phyloP scores from a whole-genome alignment of 768 basidiomycete genomes.

The Kwoniella dendrophila region DNA sequence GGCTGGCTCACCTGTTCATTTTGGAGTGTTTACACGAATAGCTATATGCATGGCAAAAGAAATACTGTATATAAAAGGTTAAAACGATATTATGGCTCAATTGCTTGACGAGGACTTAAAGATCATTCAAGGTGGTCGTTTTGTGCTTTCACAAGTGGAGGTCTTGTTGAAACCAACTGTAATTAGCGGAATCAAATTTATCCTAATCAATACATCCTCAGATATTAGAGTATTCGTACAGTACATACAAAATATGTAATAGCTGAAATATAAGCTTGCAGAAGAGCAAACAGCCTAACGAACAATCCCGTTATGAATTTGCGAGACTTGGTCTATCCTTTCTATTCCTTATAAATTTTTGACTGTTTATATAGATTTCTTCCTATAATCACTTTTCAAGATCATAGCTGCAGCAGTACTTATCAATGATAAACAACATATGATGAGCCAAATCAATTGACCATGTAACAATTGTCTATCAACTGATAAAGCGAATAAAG shows the following conservation, averaged over 20 bases:
- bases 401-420: slow-evolving; percentile 22
- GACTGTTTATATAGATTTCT: slow-evolving; percentile 8
- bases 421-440: slow-evolving; percentile 13
- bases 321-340: too few species aligned
- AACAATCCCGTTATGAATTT: too few species aligned
- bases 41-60: neutral
- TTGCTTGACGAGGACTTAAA: neutral
- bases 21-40: neutral
- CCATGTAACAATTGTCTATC: slow-evolving; percentile 38
- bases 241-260: neutral
- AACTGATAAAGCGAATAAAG: slow-evolving; percentile 45
- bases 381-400: slow-evolving; percentile 21
- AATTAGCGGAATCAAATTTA: neutral
- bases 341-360: too few species aligned
- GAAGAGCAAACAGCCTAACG: too few species aligned
- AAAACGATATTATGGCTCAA: neutral
- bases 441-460: slow-evolving; percentile 40
- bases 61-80: neutral
- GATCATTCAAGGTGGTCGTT: neutral
- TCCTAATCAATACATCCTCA: neutral
- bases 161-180: too few species aligned
- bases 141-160: neutral
- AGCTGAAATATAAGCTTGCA: too few species aligned
- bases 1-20: slow-evolving; percentile 2
- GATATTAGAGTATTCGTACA: too few species aligned